These are phyloP conservation scores for Trametes maxima DNA, from an alignment of 768 basidiomycete species.

Conservation along the genomic window DNA sequence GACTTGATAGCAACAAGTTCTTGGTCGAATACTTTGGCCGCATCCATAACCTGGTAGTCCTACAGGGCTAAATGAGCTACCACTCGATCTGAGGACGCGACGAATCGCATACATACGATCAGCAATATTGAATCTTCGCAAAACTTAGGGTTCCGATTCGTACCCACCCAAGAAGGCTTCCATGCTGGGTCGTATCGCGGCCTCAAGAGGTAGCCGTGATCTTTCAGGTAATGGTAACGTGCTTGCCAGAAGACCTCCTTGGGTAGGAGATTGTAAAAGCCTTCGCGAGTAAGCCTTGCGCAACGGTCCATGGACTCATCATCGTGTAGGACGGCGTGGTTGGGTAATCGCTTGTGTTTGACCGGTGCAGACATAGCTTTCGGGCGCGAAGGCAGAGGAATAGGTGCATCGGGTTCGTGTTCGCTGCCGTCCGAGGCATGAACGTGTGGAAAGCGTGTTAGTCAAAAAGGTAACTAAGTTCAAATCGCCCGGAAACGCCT, in stretches of 20 bases:
- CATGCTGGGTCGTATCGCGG: constrained; percentile 21
- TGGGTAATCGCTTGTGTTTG: constrained; percentile 18
- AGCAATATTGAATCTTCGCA: too few relatives aligned
- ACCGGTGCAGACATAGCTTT: neutral
- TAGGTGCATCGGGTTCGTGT: neutral
- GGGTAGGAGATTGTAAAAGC: constrained; percentile 10
- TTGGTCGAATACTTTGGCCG: constrained; percentile 4
- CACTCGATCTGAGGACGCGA: too few relatives aligned
- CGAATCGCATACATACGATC: too few relatives aligned
- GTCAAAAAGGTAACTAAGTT: neutral
- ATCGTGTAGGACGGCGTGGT: constrained; percentile 1
- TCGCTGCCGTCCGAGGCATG: neutral
- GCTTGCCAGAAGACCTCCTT: constrained; percentile 17
- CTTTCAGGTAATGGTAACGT: constrained; percentile 14
- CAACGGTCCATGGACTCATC: neutral
- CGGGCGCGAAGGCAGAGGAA: neutral
- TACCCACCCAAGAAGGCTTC: constrained; percentile 20
- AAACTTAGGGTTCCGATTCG: neutral
- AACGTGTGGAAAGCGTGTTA: neutral
- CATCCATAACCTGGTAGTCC: constrained; percentile 21
- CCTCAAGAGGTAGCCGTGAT: constrained; percentile 27
- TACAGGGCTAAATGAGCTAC: too few relatives aligned
- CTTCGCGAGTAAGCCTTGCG: neutral
- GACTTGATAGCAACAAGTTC: constrained; percentile 21
- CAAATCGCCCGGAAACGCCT: neutral